These are phyloP conservation scores for Heterobasidion occidentale DNA, from an alignment of 1,284 basidiomycete genomes.

Conservation along the genomic window DNA sequence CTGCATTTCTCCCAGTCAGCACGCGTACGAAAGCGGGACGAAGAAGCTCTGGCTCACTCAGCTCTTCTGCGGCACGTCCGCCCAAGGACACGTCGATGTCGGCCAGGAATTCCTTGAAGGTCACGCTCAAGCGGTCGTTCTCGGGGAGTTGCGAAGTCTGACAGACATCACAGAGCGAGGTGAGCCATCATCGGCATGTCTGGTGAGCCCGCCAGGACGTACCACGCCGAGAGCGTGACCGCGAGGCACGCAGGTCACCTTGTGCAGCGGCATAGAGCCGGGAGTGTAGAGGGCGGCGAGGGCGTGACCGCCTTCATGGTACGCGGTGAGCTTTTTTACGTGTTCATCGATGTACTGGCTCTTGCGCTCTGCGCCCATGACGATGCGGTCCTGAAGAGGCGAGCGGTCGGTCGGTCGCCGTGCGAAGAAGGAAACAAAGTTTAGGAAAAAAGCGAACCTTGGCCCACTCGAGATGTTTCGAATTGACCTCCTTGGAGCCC, in stretches of 20 bases:
- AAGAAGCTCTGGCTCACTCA: constrained; percentile 38
- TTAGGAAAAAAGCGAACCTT: constrained; percentile 42
- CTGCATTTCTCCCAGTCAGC: constrained; percentile 26
- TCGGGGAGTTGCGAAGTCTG: constrained; percentile 86
- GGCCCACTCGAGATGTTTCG: constrained; percentile 93
- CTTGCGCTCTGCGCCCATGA: constrained; percentile 92
- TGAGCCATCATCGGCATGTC: neutral
- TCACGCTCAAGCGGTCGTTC: constrained; percentile 70
- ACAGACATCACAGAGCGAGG: constrained; percentile 2
- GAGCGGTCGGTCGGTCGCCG: neutral
- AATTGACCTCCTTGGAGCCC: constrained; percentile 59
- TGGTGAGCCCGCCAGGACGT: constrained; percentile 22
- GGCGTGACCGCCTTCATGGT: constrained; percentile 96
- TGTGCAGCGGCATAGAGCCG: constrained; percentile 91
- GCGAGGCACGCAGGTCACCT: constrained; percentile 92
- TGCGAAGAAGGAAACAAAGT: neutral
- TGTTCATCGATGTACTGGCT: constrained; percentile 83
- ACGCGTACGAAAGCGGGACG: neutral
- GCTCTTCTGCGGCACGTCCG: constrained; percentile 87
- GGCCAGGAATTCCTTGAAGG: constrained; percentile 66
- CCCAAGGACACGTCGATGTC: constrained; percentile 88
- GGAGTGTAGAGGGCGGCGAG: constrained; percentile 86
- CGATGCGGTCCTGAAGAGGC: constrained; percentile 67
- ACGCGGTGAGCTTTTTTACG: constrained; percentile 83
- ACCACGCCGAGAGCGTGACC: constrained; percentile 88